Evolutionary conservation across 2,329 filamentous ascomycete genomes (phyloP).

Genomic region (Orbilia blumenaviensis): DNA sequence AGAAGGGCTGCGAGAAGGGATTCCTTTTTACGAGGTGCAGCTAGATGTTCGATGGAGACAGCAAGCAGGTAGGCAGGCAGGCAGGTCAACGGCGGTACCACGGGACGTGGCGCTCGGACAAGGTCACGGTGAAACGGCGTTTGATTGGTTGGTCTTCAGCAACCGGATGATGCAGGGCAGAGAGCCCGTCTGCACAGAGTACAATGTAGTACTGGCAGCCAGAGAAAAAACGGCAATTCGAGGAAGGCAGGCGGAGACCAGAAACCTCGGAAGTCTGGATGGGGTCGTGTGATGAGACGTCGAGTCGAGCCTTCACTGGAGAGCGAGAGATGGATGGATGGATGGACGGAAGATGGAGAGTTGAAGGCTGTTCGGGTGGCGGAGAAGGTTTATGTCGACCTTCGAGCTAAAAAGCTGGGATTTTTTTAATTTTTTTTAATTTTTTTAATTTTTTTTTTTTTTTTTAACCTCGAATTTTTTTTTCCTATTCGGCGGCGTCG

Average conservation of each 20-base stretch:
- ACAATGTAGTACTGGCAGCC: constrained; percentile 25
- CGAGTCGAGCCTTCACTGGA: background rate
- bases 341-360: constrained; percentile 15
- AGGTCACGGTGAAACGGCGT: constrained; percentile 51
- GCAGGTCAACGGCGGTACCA: constrained; percentile 46
- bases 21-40: constrained; percentile 39
- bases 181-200: constrained; percentile 19
- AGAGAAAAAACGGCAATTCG: constrained; percentile 27
- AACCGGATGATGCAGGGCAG: constrained; percentile 40
- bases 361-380: constrained; percentile 36
- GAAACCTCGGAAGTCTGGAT: constrained; percentile 19
- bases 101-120: constrained; percentile 54
- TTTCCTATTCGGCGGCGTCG: no score
- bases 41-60: constrained; percentile 24
- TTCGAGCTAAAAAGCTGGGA: constrained; percentile 50
- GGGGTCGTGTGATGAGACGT: constrained; percentile 50
- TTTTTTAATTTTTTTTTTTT: background rate
- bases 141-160: constrained; percentile 39
- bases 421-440: constrained; percentile 21
- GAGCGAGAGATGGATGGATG: background rate
- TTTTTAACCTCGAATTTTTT: background rate
- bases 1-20: constrained; percentile 14
- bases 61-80: background rate
- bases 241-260: background rate
- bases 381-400: constrained; percentile 51